These are phyloP conservation scores for Arthrobotrys sinensis DNA, from an alignment of 2,329 filamentous ascomycete genomes.

Conservation along the genomic window DNA sequence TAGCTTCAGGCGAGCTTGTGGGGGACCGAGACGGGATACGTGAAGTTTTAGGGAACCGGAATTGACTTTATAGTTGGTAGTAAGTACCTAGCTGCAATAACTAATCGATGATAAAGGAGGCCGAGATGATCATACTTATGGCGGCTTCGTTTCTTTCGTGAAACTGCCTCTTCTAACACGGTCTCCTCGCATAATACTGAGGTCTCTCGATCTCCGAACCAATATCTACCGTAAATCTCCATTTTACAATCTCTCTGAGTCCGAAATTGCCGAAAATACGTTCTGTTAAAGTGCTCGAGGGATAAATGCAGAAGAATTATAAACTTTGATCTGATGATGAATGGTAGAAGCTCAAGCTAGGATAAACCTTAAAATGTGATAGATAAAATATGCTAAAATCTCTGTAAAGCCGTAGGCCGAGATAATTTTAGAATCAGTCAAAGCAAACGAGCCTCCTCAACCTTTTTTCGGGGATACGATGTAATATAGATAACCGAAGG, in stretches of 20 bases:
- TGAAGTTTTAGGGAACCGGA: constrained; percentile 17
- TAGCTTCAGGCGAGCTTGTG: not conserved
- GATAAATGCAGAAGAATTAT: no score
- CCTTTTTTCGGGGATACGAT: not conserved
- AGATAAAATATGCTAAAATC: not conserved
- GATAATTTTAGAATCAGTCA: not conserved
- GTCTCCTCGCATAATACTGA: not conserved
- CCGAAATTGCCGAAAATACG: no score
- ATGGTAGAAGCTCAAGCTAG: no score
- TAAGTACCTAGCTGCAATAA: not conserved
- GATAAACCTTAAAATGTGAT: no score
- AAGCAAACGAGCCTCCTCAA: not conserved
- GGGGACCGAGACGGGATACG: not conserved
- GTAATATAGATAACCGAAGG: constrained; percentile 1
- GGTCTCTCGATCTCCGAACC: not conserved
- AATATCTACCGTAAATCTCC: not conserved
- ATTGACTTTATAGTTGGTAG: not conserved
- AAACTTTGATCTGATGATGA: no score
- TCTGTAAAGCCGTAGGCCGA: no score
- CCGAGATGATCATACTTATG: not conserved
- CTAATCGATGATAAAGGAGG: no score
- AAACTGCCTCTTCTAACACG: not conserved
- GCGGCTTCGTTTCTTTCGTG: not conserved
- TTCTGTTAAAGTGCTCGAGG: no score
- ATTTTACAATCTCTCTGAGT: not conserved